phyloP scores from a whole-genome alignment of 129 eudicot genomes.

The Solidago caesia region DNA sequence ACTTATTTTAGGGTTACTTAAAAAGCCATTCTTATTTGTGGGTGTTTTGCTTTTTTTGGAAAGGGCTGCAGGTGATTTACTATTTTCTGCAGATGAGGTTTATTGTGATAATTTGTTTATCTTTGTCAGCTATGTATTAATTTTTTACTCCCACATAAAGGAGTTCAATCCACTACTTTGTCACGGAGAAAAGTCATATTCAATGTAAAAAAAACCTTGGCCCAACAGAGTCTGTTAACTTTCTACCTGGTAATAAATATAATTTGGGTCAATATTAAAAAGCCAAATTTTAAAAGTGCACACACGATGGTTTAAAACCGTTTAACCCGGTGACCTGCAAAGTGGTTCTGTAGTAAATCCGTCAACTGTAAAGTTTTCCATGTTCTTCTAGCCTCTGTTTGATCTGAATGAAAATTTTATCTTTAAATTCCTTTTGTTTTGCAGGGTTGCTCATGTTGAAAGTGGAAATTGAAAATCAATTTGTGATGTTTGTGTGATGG shows the following conservation, averaged over 20 bases:
- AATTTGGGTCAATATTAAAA: constrained; percentile 9
- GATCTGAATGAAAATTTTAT: no score
- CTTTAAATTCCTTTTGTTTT: no score
- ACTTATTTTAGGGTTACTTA: constrained; percentile 23
- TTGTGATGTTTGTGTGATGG: neutral
- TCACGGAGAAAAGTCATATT: constrained; percentile 5
- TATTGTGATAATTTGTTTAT: constrained; percentile 20
- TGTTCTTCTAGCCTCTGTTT: no score
- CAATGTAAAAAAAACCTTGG: neutral
- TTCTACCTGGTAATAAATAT: constrained; percentile 3
- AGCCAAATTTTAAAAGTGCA: neutral
- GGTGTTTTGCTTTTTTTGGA: constrained; percentile 22
- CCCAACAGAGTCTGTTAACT: neutral
- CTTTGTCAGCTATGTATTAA: constrained; percentile 10
- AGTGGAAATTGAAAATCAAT: neutral
- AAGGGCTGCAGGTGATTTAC: constrained; percentile 25
- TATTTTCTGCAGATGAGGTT: constrained; percentile 19
- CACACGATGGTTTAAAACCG: neutral
- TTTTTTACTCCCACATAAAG: constrained; percentile 15
- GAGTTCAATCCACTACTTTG: constrained; percentile 7
- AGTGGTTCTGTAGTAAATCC: neutral
- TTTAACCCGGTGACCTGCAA: neutral
- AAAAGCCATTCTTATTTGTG: constrained; percentile 25
- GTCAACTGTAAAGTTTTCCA: no score
- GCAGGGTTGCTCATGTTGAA: neutral